phyloP scores from a whole-genome alignment of 805 yeast genomes.

The Trichomonascus vanleenenianus region DNA sequence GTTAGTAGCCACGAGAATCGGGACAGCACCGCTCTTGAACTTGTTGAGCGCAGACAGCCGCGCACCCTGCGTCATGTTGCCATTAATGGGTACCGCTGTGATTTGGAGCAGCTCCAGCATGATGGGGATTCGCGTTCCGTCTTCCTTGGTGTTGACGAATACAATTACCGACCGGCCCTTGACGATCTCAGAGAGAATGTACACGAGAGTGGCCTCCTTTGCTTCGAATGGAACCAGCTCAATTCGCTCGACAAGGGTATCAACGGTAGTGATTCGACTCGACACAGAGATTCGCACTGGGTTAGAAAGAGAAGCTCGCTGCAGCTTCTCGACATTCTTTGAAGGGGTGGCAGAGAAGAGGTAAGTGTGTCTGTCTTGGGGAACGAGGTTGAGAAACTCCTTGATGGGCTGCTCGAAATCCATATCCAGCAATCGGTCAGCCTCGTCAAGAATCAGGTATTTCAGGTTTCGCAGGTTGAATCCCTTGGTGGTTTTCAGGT shows the following conservation, averaged over 20 bases:
- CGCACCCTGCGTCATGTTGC: slow-evolving; percentile 91
- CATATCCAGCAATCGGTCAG: slow-evolving; percentile 90
- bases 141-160: slow-evolving; percentile 91
- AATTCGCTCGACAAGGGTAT: slow-evolving; percentile 80
- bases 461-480: slow-evolving; percentile 71
- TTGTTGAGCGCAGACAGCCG: slow-evolving; percentile 86
- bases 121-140: slow-evolving; percentile 83
- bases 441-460: slow-evolving; percentile 92
- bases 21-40: slow-evolving; percentile 89
- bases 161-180: slow-evolving; percentile 82
- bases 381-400: slow-evolving; percentile 74
- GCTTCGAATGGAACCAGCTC: slow-evolving; percentile 89
- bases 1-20: slow-evolving; percentile 89
- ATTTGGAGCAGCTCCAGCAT: slow-evolving; percentile 76
- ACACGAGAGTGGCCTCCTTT: slow-evolving; percentile 80
- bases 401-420: slow-evolving; percentile 95
- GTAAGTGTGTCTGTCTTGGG: slow-evolving; percentile 70
- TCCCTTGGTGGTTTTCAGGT: slow-evolving; percentile 86
- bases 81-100: slow-evolving; percentile 87
- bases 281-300: slow-evolving; percentile 92
- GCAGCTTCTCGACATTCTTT: slow-evolving; percentile 86
- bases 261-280: slow-evolving; percentile 85
- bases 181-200: slow-evolving; percentile 67
- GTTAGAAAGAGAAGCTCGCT: slow-evolving; percentile 79
- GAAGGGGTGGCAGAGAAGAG: slow-evolving; percentile 97